Conservation (phyloP, 306 rosid genomes). For the Datisca glomerata region DNA sequence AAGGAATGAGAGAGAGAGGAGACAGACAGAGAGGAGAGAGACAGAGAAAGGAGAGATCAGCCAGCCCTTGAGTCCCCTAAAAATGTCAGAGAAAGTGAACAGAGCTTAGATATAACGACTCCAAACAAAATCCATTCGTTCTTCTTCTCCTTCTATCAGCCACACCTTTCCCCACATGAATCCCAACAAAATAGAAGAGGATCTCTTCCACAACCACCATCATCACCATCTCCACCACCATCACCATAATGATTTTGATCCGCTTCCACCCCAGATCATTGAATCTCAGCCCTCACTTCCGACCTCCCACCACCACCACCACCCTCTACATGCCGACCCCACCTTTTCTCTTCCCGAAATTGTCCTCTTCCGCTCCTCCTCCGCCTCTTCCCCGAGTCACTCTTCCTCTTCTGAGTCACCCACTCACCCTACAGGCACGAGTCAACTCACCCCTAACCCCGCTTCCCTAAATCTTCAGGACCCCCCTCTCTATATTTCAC, state of each 20-base stretch:
- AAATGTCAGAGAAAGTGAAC: constrained; percentile 13
- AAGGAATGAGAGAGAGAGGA: not conserved
- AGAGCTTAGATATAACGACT: not conserved
- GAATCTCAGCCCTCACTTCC: constrained; percentile 38
- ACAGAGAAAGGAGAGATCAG: not conserved
- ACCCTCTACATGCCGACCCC: constrained; percentile 12
- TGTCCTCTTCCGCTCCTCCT: constrained; percentile 54
- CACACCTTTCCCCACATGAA: constrained; percentile 31
- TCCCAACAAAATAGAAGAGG: constrained; percentile 68
- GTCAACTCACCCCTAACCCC: constrained; percentile 14
- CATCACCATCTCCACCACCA: constrained; percentile 28
- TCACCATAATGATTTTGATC: constrained; percentile 27
- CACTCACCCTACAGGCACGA: constrained; percentile 22
- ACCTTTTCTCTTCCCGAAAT: constrained; percentile 70
- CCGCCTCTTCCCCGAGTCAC: constrained; percentile 26
- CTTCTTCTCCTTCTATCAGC: not conserved
- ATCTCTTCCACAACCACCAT: constrained; percentile 38
- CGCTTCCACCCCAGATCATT: constrained; percentile 23
- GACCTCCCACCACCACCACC: constrained; percentile 14
- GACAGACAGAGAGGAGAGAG: not conserved
- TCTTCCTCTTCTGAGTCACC: constrained; percentile 26
- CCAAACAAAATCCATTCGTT: not conserved
- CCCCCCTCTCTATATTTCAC: constrained; percentile 47
- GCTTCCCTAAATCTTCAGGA: constrained; percentile 8
- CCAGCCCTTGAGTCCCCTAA: constrained; percentile 4